Evolutionary conservation across 306 rosid genomes (phyloP).

Genomic region (Inga leiocalycina): DNA sequence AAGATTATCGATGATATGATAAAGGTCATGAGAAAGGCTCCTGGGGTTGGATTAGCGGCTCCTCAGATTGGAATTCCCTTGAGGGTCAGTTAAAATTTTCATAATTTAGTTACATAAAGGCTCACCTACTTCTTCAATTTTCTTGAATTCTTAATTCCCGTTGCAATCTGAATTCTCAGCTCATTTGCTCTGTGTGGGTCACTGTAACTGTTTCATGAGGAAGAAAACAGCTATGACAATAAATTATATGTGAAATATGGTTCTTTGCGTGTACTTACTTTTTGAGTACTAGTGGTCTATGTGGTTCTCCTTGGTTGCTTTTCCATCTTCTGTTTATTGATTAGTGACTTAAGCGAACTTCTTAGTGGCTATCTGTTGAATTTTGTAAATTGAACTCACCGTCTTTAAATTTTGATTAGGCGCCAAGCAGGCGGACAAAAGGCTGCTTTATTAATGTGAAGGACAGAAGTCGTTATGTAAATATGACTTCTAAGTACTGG

Average conservation of each 20-base stretch:
- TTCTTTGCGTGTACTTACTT: not conserved
- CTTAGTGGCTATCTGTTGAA: not conserved
- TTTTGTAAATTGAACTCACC: not conserved
- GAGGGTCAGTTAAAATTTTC: constrained; percentile 49
- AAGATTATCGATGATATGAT: constrained; percentile 89
- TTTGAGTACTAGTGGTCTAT: not conserved
- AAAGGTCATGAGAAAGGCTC: constrained; percentile 74
- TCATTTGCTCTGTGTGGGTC: not conserved
- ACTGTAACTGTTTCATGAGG: constrained; percentile 21
- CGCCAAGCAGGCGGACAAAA: not conserved
- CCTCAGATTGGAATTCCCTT: constrained; percentile 91
- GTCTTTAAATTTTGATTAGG: not conserved
- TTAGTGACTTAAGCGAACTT: not conserved
- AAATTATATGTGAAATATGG: not conserved
- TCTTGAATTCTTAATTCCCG: not conserved
- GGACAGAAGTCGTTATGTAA: not conserved
- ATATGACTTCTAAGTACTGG: not conserved
- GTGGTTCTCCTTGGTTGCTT: not conserved
- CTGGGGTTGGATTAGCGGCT: constrained; percentile 95
- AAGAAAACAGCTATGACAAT: not conserved
- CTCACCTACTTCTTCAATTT: not conserved
- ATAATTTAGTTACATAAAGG: not conserved
- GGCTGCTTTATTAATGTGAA: not conserved
- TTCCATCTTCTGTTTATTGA: not conserved
- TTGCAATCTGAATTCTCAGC: not conserved